A percentile compares a stretch with the other conserved stretches of the same genome.
Evolutionary conservation across 371 early-diverging fungal genomes (phyloP).

Genomic region (Mucor saturninus): DNA sequence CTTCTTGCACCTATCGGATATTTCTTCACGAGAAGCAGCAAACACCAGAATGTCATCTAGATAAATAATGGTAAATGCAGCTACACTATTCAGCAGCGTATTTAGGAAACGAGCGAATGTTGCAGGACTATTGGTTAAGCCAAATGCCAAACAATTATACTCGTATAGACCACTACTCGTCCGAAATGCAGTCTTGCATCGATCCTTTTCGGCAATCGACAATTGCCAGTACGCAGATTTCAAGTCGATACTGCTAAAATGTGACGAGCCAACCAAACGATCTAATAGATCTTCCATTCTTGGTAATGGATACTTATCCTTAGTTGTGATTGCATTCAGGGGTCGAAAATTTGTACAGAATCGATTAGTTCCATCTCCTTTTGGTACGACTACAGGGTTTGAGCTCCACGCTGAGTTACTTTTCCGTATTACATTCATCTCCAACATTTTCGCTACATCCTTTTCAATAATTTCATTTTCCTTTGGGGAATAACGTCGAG

Average conservation of each 20-base stretch:
- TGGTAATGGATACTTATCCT: slow-evolving; percentile 39
- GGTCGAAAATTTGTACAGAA: slow-evolving; percentile 49
- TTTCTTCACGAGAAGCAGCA: neutral
- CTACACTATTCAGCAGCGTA: neutral
- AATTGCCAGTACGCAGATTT: slow-evolving; percentile 49
- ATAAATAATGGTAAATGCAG: neutral
- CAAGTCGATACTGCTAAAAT: slow-evolving; percentile 49
- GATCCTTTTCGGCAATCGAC: slow-evolving; percentile 22
- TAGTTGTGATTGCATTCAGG: slow-evolving; percentile 40
- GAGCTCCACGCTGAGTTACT: neutral
- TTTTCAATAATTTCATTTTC: neutral
- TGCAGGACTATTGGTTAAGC: slow-evolving; percentile 45
- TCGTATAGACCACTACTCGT: slow-evolving; percentile 30
- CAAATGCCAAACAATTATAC: slow-evolving; percentile 54
- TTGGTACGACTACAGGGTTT: neutral
- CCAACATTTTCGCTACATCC: neutral
- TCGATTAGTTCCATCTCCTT: slow-evolving; percentile 6
- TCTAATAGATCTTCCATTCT: slow-evolving; percentile 38
- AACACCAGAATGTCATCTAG: slow-evolving; percentile 1
- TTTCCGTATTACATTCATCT: neutral
- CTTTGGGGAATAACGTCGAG: neutral
- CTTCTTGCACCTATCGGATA: neutral
- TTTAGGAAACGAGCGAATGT: slow-evolving; percentile 38
- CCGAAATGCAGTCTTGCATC: slow-evolving; percentile 46
- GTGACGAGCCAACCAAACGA: slow-evolving; percentile 21